Percentiles rank a stretch among this genome's conserved stretches.
These are phyloP conservation scores for Citeromyces hawaiiensis DNA, from an alignment of 1,139 yeast species.

Conservation along the genomic window DNA sequence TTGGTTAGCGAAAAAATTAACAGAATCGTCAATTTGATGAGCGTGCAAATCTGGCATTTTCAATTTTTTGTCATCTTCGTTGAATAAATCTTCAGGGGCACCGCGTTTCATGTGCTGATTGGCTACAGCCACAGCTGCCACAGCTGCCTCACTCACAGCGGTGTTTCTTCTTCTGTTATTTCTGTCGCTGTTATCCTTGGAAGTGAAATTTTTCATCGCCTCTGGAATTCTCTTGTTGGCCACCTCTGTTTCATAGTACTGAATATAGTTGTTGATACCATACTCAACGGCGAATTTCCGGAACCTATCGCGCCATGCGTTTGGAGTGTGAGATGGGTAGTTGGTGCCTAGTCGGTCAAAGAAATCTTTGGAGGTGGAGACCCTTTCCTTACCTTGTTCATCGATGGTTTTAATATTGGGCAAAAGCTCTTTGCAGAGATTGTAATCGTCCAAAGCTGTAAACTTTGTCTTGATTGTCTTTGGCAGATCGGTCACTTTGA, in stretches of 20 bases:
- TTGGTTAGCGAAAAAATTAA: constrained; percentile 1
- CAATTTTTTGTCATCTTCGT: background rate
- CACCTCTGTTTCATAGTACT: constrained; percentile 34
- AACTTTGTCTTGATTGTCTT: constrained; percentile 47
- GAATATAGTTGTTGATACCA: constrained; percentile 44
- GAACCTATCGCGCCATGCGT: constrained; percentile 72
- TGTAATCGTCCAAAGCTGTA: constrained; percentile 57
- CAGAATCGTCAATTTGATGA: constrained; percentile 1
- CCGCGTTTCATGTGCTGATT: background rate
- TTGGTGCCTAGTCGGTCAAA: constrained; percentile 24
- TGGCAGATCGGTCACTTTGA: constrained; percentile 29
- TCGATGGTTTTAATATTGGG: constrained; percentile 15
- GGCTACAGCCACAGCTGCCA: constrained; percentile 1
- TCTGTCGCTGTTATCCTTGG: constrained; percentile 1
- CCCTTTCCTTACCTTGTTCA: background rate
- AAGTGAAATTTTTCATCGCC: constrained; percentile 30
- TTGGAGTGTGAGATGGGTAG: constrained; percentile 38
- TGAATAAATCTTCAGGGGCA: background rate
- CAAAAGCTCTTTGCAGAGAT: constrained; percentile 25
- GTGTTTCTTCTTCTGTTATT: constrained; percentile 1
- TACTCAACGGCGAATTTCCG: constrained; percentile 51
- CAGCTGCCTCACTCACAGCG: background rate
- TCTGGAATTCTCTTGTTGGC: constrained; percentile 26
- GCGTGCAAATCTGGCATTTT: background rate
- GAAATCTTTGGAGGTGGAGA: constrained; percentile 1